Evolutionary conservation across 345 rosid species (phyloP).

Genomic region (Arabidopsis arenosa): DNA sequence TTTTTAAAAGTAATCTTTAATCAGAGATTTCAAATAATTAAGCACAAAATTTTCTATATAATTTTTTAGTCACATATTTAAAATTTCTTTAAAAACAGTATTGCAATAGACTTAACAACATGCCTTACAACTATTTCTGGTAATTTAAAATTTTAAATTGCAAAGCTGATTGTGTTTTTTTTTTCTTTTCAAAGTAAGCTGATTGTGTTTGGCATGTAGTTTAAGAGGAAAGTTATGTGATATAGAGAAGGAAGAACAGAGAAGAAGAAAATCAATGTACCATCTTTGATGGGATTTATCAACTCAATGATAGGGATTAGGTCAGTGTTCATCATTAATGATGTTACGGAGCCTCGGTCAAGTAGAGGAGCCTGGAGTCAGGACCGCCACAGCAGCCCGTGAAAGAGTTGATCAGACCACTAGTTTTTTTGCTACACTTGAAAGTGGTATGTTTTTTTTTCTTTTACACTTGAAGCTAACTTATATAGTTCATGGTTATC

Average conservation of each 20-base stretch:
- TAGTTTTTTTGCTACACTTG: constrained; percentile 29
- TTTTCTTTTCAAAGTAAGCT: too few species aligned
- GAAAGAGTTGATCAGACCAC: constrained; percentile 45
- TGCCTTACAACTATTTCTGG: too few species aligned
- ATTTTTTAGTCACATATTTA: too few species aligned
- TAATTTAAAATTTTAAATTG: too few species aligned
- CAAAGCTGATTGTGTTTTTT: too few species aligned
- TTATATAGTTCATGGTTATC: constrained; percentile 9
- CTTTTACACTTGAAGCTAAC: constrained; percentile 17
- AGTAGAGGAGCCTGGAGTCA: constrained; percentile 64
- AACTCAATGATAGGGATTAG: constrained; percentile 68
- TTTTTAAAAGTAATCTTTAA: too few species aligned
- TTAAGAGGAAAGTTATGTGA: constrained; percentile 19
- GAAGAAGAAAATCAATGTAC: constrained; percentile 62
- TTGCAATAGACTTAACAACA: too few species aligned
- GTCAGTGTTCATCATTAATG: constrained; percentile 63
- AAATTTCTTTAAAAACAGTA: too few species aligned
- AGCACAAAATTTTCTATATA: too few species aligned
- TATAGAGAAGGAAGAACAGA: constrained; percentile 76
- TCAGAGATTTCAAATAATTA: too few species aligned
- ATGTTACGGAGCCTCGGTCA: constrained; percentile 55
- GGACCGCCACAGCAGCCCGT: constrained; percentile 37
- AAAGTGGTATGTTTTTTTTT: constrained; percentile 8
- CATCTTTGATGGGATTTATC: constrained; percentile 72
- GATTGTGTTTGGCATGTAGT: too few species aligned